These are phyloP conservation scores for Aspergillus cejpii DNA, from an alignment of 2,329 filamentous ascomycete species.

Conservation along the genomic window DNA sequence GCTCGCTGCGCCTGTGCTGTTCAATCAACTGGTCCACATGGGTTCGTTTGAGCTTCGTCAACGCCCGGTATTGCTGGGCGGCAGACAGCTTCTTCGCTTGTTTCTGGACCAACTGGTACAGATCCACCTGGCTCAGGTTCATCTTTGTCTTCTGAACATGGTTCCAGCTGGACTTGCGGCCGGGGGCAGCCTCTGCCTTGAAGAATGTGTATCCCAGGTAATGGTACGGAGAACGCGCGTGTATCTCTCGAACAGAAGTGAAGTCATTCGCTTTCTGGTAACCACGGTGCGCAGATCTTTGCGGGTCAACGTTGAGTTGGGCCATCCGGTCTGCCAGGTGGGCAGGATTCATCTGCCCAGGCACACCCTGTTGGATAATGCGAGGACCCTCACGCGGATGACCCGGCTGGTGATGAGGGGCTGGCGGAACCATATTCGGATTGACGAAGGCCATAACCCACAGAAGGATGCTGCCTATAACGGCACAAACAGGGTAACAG, in stretches of 20 bases:
- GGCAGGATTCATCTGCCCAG: slow-evolving; percentile 7
- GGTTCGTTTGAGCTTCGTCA: slow-evolving; percentile 25
- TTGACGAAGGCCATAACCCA: slow-evolving; percentile 15
- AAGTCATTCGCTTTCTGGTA: slow-evolving; percentile 3
- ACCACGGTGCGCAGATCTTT: slow-evolving; percentile 3
- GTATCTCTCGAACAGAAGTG: slow-evolving; percentile 5
- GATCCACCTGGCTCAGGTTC: slow-evolving; percentile 28
- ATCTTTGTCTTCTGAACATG: slow-evolving; percentile 26
- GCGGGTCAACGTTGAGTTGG: slow-evolving; percentile 13
- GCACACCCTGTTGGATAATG: slow-evolving; percentile 7
- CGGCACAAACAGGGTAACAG: not conserved
- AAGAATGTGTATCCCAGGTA: slow-evolving; percentile 33
- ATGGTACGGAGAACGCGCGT: slow-evolving; percentile 15
- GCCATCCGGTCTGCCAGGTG: slow-evolving; percentile 15
- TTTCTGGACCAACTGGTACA: slow-evolving; percentile 27
- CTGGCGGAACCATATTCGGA: slow-evolving; percentile 15
- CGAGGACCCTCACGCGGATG: slow-evolving; percentile 12
- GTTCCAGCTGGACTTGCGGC: slow-evolving; percentile 28
- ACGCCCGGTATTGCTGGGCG: slow-evolving; percentile 25
- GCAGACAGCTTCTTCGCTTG: slow-evolving; percentile 24
- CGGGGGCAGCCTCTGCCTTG: slow-evolving; percentile 27
- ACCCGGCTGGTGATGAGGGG: slow-evolving; percentile 13
- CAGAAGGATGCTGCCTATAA: not conserved
- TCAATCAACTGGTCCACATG: slow-evolving; percentile 35
- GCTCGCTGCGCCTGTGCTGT: slow-evolving; percentile 26